Base-by-base conservation (phyloP, 2,329 filamentous ascomycete species). In the Apiospora aurea region DNA sequence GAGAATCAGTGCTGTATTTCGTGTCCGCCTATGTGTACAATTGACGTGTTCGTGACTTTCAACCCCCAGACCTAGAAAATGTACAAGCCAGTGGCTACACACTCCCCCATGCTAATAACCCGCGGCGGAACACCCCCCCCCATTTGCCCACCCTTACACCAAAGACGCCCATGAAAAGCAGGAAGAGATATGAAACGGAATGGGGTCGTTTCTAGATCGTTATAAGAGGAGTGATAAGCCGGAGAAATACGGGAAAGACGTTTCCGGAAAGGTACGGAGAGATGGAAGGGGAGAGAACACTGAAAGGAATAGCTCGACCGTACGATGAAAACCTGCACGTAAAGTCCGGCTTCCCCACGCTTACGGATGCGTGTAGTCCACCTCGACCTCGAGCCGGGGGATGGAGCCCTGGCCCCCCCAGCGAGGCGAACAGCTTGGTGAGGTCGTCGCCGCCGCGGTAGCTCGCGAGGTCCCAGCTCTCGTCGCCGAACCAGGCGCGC, bases 361-460 rank as follows among this genome's bases (percentile, higher is more conserved):
- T 68, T 44, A 44, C 41, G 41, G 41, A 44, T 38, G 68, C n/a
- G 38, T 18, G 26, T 73, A 70, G 47, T 79, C 76, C 21, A 81
- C 75, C 44, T 77, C 77, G 46, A 80, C 70, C 70, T 80, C 79
- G 67, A 81, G 78, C 51, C 73, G 67, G 4, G 79, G 79, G 10
- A 79, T 76, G 68, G 18, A 41, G 0, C 46, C 47, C 44, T 47
- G 49, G 34, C 34, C 34, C 29, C n/a, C 67, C 46, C 24, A 76
- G 57, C 38, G 72, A 73, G 2, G 67, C 72, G 51, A 82, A 77
- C 64, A 81, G 69, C 67, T 74, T 70, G 1, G 75, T 73, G 41
- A 82, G 61, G 73, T 81, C 79, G 51, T 81, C 68, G 11, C 68
- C 80, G 14, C 77, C 76, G 8, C 68, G 69, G 69, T 78, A 82